Base-by-base conservation (phyloP, 2,329 filamentous ascomycete genomes). In the Ilyonectria robusta region DNA sequence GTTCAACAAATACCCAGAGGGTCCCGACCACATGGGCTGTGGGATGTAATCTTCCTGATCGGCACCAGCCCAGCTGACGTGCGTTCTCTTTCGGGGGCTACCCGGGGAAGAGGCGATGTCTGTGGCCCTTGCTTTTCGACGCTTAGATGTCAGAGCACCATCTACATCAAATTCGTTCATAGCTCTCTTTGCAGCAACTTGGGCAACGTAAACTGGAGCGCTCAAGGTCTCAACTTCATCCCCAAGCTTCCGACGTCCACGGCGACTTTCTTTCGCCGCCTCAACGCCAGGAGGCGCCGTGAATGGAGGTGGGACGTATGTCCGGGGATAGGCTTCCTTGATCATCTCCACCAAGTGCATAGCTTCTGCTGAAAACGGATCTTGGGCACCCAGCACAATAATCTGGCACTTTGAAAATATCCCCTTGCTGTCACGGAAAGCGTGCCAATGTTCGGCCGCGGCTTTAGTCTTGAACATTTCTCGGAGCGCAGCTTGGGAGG, bases 161-260 rank as follows among this genome's bases (percentile, higher is more conserved):
- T 70, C 62, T 67, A 17, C 70, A 7, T 72, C 69, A 23, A 66
- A 63, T 31, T 76, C 78, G 15, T 77, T 75, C 4, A 69, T 60
- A 2, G 68, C 73, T 37, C 77, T 78, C 66, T 81, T 82, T 10
- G 78, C 75, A 13, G 79, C 77, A 54, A 77, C 63, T 68, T 82
- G 80, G 10, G 80, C 79, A n/a, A 76, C 79, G 73, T 88, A 88
- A 31, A 87, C 84, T 3, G 86, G 86, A 2, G 86, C 86, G 58
- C 83, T 81, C 31, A 88, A 74, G n/a, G 83, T 79, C 40, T 85
- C 84, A 19, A 88, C 81, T 56, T 85, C 83, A 10, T 81, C 75
- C 3, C 80, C 79, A 54, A 83, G 80, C 70, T 77, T 71, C 62
- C 82, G 78, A 59, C 82, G 78, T 51, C 81, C 79, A 10, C 77